Conservation (phyloP, 2,329 filamentous ascomycete species). For the Aureobasidium sp. region DNA sequence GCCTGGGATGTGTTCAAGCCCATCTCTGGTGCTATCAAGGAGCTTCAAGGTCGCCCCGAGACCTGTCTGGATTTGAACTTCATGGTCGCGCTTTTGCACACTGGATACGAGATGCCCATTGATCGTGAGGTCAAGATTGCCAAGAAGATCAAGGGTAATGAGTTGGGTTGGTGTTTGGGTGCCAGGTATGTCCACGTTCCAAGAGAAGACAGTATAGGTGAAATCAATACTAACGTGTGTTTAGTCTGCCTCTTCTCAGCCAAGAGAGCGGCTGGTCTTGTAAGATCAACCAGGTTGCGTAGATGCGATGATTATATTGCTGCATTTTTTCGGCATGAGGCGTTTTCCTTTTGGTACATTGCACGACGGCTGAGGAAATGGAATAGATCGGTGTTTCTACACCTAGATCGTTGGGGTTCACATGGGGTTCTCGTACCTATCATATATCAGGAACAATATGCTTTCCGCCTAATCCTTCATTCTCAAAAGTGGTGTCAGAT, state of each 20-base stretch:
- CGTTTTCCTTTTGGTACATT: not conserved
- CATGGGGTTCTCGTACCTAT: not conserved
- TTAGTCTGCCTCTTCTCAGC: slow-evolving; percentile 73
- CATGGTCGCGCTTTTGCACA: slow-evolving; percentile 87
- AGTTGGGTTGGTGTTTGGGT: slow-evolving; percentile 95
- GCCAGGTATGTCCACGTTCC: slow-evolving; percentile 62
- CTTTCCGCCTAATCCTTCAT: not conserved
- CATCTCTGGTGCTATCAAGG: slow-evolving; percentile 69
- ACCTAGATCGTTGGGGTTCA: not conserved
- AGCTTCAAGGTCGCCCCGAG: slow-evolving; percentile 77
- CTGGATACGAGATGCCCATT: slow-evolving; percentile 96
- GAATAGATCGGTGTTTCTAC: not conserved
- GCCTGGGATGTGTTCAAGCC: slow-evolving; percentile 75
- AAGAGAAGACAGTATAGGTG: not conserved
- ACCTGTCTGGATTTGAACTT: slow-evolving; percentile 95
- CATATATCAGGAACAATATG: not conserved
- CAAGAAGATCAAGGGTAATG: slow-evolving; percentile 97
- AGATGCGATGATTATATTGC: not conserved
- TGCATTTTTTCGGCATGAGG: not conserved
- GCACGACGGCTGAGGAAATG: not conserved
- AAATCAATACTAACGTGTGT: slow-evolving; percentile 32
- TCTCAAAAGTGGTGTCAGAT: not conserved
- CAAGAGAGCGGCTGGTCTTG: slow-evolving; percentile 85
- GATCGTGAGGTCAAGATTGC: slow-evolving; percentile 94
- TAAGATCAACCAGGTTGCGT: slow-evolving; percentile 64